A percentile compares a stretch with the other conserved stretches of the same genome.
These are phyloP conservation scores for Cerrena zonata DNA, from an alignment of 1,284 basidiomycete species.

Conservation along the genomic window DNA sequence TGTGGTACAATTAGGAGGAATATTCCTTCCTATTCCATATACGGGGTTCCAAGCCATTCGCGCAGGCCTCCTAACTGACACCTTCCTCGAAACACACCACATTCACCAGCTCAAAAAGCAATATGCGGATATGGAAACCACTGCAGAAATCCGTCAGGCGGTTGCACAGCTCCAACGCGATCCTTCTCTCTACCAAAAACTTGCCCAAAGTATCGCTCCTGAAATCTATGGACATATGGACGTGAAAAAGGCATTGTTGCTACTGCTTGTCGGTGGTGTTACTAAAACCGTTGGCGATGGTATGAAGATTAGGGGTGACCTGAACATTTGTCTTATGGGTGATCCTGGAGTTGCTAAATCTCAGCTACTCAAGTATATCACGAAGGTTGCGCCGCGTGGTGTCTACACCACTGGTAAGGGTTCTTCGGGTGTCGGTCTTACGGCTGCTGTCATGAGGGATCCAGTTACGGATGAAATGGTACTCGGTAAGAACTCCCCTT, in stretches of 20 bases:
- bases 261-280: constrained; percentile 92
- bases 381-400: constrained; percentile 94
- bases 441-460: constrained; percentile 98
- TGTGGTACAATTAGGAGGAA: constrained; percentile 85
- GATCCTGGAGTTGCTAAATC: constrained; percentile 99
- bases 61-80: constrained; percentile 93
- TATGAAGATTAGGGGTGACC: constrained; percentile 97
- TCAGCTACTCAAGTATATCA: constrained; percentile 96
- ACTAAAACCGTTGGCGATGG: constrained; percentile 94
- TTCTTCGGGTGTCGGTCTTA: constrained; percentile 95
- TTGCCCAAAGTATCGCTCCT: constrained; percentile 87
- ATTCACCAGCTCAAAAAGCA: constrained; percentile 96
- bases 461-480: constrained; percentile 99
- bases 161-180: constrained; percentile 74
- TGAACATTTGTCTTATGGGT: constrained; percentile 98
- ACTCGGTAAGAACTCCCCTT: constrained; percentile 56
- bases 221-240: constrained; percentile 98
- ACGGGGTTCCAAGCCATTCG: constrained; percentile 85
- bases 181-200: constrained; percentile 76
- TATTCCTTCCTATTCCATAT: constrained; percentile 87
- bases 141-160: constrained; percentile 73
- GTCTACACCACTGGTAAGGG: constrained; percentile 98
- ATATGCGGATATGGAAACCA: constrained; percentile 90
- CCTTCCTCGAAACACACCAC: constrained; percentile 89
- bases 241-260: constrained; percentile 94